Percentiles rank a stretch among this genome's conserved stretches.
Evolutionary conservation across 2,329 filamentous ascomycete genomes (phyloP).

Genomic region (Verticillium alfalfae): DNA sequence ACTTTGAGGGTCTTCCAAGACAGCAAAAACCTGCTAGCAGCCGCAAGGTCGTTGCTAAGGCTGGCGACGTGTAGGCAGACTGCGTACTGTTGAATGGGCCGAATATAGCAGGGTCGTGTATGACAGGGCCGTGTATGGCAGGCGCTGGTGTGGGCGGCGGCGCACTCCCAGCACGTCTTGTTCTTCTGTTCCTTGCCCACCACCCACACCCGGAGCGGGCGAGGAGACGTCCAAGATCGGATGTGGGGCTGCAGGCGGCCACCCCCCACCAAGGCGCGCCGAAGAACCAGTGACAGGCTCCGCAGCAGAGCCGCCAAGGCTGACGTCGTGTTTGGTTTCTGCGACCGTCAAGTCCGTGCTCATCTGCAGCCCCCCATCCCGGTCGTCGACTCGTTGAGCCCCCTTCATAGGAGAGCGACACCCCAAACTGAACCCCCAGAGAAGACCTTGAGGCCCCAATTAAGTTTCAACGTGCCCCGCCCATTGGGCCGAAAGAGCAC

Average conservation of each 20-base stretch:
- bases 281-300: not conserved
- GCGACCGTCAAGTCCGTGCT: slow-evolving; percentile 1
- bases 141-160: not conserved
- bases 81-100: not conserved
- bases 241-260: not conserved
- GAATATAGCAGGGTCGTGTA: not conserved
- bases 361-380: not conserved
- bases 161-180: not conserved
- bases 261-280: not conserved
- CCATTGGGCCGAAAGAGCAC: not conserved
- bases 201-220: not conserved
- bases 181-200: not conserved
- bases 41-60: not conserved
- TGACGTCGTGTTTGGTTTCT: slow-evolving; percentile 7
- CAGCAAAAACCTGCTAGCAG: not conserved
- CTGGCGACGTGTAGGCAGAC: not conserved
- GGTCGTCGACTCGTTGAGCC: slow-evolving; percentile 1
- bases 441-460: not conserved
- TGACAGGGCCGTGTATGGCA: not conserved
- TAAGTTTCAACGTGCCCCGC: not conserved
- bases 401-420: not conserved
- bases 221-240: not conserved
- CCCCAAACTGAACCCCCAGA: not conserved
- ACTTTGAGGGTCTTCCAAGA: not conserved
- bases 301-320: slow-evolving; percentile 11